phyloP scores from a whole-genome alignment of 257 asterid genomes.

The Galeopsis tetrahit region DNA sequence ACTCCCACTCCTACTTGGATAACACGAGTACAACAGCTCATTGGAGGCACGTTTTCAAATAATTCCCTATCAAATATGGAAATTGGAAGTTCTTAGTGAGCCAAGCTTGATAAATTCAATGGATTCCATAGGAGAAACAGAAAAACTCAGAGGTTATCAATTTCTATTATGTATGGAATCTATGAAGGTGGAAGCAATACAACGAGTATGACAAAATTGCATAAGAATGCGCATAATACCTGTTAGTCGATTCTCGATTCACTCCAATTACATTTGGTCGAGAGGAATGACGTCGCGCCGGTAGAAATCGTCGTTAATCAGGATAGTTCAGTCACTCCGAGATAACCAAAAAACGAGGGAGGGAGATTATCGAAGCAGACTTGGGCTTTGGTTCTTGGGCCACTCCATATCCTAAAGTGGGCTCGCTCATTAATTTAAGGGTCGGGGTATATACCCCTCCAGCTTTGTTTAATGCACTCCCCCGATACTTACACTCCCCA shows the following conservation, averaged over 20 bases:
- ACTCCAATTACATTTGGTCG: background rate
- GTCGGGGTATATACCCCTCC: no score
- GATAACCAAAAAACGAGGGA: background rate
- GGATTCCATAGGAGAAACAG: background rate
- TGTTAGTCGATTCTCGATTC: background rate
- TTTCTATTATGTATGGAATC: background rate
- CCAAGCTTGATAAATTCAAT: background rate
- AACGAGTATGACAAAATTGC: background rate
- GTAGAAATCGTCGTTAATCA: background rate
- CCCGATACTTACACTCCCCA: no score
- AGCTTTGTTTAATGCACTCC: no score
- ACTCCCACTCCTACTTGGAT: slow-evolving; percentile 27
- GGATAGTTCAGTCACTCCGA: background rate
- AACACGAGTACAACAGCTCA: slow-evolving; percentile 35
- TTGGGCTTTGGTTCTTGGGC: slow-evolving; percentile 10
- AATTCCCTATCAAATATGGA: slow-evolving; percentile 22
- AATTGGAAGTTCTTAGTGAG: background rate
- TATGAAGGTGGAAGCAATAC: background rate
- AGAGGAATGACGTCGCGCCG: background rate
- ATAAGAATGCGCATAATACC: background rate
- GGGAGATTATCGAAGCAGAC: background rate
- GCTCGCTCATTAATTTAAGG: no score
- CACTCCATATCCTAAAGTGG: no score
- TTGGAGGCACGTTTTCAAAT: slow-evolving; percentile 18
- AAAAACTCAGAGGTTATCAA: background rate